Base-by-base conservation (phyloP, 2,329 filamentous ascomycete genomes). In the Sodiomyces alkalinus region DNA sequence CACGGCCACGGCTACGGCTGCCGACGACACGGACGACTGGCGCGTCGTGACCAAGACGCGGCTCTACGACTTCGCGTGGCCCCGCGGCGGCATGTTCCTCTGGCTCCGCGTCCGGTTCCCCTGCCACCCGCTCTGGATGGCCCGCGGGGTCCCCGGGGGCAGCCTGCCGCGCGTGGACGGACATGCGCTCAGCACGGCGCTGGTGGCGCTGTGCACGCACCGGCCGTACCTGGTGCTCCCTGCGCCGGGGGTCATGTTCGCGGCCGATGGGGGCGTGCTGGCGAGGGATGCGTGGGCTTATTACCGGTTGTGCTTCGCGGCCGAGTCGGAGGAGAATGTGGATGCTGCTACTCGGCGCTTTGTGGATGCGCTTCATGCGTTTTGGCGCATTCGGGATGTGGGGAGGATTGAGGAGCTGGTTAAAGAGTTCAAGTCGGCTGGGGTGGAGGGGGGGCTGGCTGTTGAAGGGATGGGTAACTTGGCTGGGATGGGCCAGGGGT, bases 21-120 rank as follows among this genome's bases (percentile, higher is more conserved):
- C n/a, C n/a, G 41, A 48, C 17, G 33, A 44, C n/a, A 56, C 62
- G 19, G 55, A 66, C 22, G 78, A 80, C 33, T 90, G 80, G 75
- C 68, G 75, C 33, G 66, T 86, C 33, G 65, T 92, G 26, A 74
- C 75, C 43, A 85, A 80, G 53, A 77, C 69, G 1, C 63, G 66
- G 34, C 66, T 92, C 39, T 80, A 76, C 50, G 69, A 74, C 25
- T 93, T 92, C 46, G 54, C 67, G 40, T 83, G 80, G 64, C 85
- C 86, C 1, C 69, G 79, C 17, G 86, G 76, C 19, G 86, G 86
- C 45, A 94, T 94, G 85, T 94, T 93, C 50, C 53, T 92, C 31
- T 94, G 86, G 86, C 43, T 92, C 4, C 64, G 69, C 31, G 54
- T 90, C 35, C 64, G 73, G 46, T 78, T 85, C 41, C 68, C 77